Evolutionary conservation across 1,284 basidiomycete genomes (phyloP), one percentile per base, ranked within the genome.

Genomic region (Taiwanofungus camphoratus): DNA sequence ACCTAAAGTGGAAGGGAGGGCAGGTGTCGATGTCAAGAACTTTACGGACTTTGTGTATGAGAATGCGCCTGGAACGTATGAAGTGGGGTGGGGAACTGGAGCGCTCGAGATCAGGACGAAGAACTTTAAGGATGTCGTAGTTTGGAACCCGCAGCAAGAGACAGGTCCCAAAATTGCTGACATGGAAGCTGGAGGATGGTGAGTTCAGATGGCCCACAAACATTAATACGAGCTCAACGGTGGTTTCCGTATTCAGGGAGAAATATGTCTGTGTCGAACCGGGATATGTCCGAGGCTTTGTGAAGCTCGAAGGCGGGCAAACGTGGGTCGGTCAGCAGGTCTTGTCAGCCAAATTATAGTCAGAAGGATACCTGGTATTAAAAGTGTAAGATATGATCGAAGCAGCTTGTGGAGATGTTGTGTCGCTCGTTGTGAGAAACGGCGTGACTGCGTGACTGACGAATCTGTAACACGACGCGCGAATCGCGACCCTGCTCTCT

Each of bases 131-230:
- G 81, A 89, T 57, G 77, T 89, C 3, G 87, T 89, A 7, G 67
- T 92, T 32, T 94, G 92, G 92, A 94, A 95, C 66, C 91, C 92
- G 5, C 78, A 79, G 52, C 69, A 70, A 32, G 77, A 73, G 45
- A 69, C 67, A 4, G 90, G 89, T 0, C 68, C 70, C 36, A 83
- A 79, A 56, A 86, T 94, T 6, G 77, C 63, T 8, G 92, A 95
- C 57, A 90, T 95, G 87, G 88, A 93, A 58, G 73, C 76, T 2
- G 76, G 76, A 0, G 92, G 90, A 60, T 95, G 91, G 91, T 91
- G 65, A 50, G 77, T 66, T 50, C 18, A n/a, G 6, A 21, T 23
- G 21, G 9, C 39, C 4, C 39, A 15, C 24, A n/a, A 16, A n/a
- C n/a, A 29, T 29, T n/a, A 29, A 9, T 29, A 29, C 26, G 8